A percentile compares a stretch with the other conserved stretches of the same genome.
phyloP scores from a whole-genome alignment of 148 eudicot species.

The Chenopodium formosanum region DNA sequence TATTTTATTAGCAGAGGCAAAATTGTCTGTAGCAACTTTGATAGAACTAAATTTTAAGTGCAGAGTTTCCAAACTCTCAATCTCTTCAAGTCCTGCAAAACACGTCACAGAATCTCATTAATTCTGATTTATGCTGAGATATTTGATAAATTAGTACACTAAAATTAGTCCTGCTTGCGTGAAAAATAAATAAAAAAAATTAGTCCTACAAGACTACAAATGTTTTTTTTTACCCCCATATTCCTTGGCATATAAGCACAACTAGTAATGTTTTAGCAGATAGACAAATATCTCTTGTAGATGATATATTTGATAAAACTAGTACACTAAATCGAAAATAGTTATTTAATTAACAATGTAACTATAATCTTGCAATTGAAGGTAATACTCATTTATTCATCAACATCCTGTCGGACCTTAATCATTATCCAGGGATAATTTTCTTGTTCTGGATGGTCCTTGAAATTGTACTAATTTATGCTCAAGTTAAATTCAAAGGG shows the following conservation, averaged over 20 bases:
- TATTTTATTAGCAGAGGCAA: conserved; percentile 27
- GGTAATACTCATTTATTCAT: background rate
- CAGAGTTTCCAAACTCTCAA: conserved; percentile 33
- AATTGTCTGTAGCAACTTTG: conserved; percentile 30
- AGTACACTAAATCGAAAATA: too few species aligned
- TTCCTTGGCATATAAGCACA: background rate
- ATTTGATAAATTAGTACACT: too few species aligned
- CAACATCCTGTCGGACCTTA: background rate
- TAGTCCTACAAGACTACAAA: background rate
- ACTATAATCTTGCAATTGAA: background rate
- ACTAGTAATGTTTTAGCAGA: background rate
- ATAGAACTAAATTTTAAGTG: conserved; percentile 26
- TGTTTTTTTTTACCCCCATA: background rate
- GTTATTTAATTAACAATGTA: background rate
- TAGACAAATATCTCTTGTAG: background rate
- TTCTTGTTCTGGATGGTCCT: too few species aligned
- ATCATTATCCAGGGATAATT: background rate
- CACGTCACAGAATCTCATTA: background rate
- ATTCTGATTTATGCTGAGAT: background rate
- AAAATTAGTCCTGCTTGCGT: too few species aligned
- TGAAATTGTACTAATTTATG: background rate
- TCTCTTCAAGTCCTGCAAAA: conserved; percentile 31
- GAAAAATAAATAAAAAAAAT: too few species aligned
- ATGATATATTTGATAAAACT: too few species aligned
- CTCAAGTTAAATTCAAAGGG: background rate